Conservation (phyloP, 164 flowering plant species). For the Berberis vulgaris region DNA sequence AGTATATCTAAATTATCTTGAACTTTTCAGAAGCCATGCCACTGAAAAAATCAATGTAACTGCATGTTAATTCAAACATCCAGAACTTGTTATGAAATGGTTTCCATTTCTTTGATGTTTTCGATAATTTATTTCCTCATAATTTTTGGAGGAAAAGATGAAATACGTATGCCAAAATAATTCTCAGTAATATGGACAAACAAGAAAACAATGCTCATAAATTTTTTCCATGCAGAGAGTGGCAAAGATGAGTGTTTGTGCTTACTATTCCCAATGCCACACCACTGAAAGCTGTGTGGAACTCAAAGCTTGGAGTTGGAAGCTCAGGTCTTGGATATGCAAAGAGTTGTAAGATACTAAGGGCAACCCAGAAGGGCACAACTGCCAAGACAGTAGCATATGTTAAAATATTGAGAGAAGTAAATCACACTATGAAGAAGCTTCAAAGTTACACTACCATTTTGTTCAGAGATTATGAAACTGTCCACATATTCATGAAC, state of each 20-base stretch:
- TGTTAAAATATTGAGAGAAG: background rate
- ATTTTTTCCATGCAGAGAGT: too few relatives aligned
- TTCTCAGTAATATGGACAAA: background rate
- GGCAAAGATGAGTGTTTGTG: background rate
- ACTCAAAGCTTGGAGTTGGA: slow-evolving; percentile 98
- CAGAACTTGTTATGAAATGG: too few relatives aligned
- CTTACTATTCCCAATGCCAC: slow-evolving; percentile 98
- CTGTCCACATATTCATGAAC: slow-evolving; percentile 52
- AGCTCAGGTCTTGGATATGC: slow-evolving; percentile 98
- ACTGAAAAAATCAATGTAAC: too few relatives aligned
- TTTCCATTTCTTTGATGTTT: too few relatives aligned
- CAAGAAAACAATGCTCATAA: background rate
- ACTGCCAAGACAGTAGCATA: slow-evolving; percentile 43
- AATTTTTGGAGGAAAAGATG: too few relatives aligned
- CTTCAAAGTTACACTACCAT: slow-evolving; percentile 41
- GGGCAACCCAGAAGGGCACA: slow-evolving; percentile 64
- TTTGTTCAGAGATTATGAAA: slow-evolving; percentile 64
- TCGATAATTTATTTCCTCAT: too few relatives aligned
- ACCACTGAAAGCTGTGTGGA: slow-evolving; percentile 86
- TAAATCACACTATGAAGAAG: background rate
- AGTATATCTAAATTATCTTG: too few relatives aligned
- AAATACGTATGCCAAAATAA: too few relatives aligned
- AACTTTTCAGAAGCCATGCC: too few relatives aligned
- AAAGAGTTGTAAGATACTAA: slow-evolving; percentile 79
- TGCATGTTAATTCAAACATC: too few relatives aligned